Evolutionary conservation across 148 eudicot genomes (phyloP), one percentile per base, ranked within the genome.

Genomic region (Rhododendron griersonianum): DNA sequence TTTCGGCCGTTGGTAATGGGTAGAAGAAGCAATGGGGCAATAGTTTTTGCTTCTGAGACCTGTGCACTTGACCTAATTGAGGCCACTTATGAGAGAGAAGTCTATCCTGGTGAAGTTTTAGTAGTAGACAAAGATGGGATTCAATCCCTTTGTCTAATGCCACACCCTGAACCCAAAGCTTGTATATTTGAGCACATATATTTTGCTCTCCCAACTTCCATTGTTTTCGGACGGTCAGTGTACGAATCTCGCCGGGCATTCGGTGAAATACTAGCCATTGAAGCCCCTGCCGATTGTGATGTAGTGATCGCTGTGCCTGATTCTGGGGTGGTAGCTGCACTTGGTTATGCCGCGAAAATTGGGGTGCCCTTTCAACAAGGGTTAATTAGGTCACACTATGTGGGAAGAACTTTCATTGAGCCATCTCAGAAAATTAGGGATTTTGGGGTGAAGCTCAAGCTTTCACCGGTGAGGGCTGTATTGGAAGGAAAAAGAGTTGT

Each of bases 1-100:
- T 96, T 96, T 87, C 87, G 98, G n/a, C 98, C 98, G 0, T 85
- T 96, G 73, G 98, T 96, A 5, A 96, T 96, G 98, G 98, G 98
- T 11, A 89, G 95, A 85, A 91, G 96, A 86, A 92, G 93, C 63
- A 96, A 96, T 80, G 98, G 98, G 2, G 96, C 98, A 41, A 85
- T 94, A 19, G 98, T 96, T 19, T 96, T 96, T 47, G 98, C 98
- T 2, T 93, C 96, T 4, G 98, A 96, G 87, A 96, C 98, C 18
- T 96, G 98, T 88, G 98, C 98, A 0, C 89, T 96, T 45, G 98
- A 96, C 84, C 91, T 96, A 5, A 94, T 96, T 77, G 98, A 94
- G 85, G 98, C 98, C 14, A 87, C 92, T 1, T 93, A 91, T 78
- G 98, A 94, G 82, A 91, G 98, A 53, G 98, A 96, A 19, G 98